Evolutionary conservation across 2,329 filamentous ascomycete species (phyloP).

Genomic region (Fonsecaea multimorphosa): DNA sequence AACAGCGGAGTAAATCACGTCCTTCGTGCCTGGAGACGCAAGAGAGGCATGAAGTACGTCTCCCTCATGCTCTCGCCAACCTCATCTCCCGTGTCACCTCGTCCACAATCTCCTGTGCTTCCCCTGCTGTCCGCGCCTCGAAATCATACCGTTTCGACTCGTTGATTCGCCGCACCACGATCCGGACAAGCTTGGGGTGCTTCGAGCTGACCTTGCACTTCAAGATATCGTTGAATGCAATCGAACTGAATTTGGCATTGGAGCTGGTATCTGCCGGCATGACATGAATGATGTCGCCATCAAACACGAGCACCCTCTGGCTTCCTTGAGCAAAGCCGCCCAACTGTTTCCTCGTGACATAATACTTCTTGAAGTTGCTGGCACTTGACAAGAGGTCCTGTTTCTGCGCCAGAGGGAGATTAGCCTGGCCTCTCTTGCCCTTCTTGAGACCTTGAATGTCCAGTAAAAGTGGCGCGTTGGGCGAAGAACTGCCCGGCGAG

Average conservation of each 20-base stretch:
- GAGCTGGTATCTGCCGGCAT: slow-evolving; percentile 61
- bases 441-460: slow-evolving; percentile 50
- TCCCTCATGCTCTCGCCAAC: slow-evolving; percentile 46
- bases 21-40: neutral
- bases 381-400: slow-evolving; percentile 51
- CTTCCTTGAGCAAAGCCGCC: slow-evolving; percentile 68
- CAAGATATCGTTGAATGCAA: slow-evolving; percentile 68
- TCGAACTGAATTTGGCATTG: slow-evolving; percentile 62
- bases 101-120: slow-evolving; percentile 67
- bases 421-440: slow-evolving; percentile 50
- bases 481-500: slow-evolving; percentile 66
- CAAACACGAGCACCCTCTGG: slow-evolving; percentile 66
- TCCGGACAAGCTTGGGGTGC: slow-evolving; percentile 68
- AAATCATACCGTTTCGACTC: slow-evolving; percentile 73
- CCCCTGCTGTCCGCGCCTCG: slow-evolving; percentile 62
- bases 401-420: slow-evolving; percentile 57
- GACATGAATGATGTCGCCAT: slow-evolving; percentile 70
- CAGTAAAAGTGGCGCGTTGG: slow-evolving; percentile 68
- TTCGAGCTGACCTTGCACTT: slow-evolving; percentile 69
- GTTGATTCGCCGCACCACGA: slow-evolving; percentile 65
- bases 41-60: neutral
- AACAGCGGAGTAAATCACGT: neutral
- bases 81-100: slow-evolving; percentile 66
- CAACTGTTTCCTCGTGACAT: slow-evolving; percentile 68
- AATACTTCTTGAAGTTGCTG: slow-evolving; percentile 65